Percentiles rank a stretch among this genome's conserved stretches.
These are phyloP conservation scores for Wickerhamomyces hampshirensis DNA, from an alignment of 805 yeast genomes.

Conservation along the genomic window DNA sequence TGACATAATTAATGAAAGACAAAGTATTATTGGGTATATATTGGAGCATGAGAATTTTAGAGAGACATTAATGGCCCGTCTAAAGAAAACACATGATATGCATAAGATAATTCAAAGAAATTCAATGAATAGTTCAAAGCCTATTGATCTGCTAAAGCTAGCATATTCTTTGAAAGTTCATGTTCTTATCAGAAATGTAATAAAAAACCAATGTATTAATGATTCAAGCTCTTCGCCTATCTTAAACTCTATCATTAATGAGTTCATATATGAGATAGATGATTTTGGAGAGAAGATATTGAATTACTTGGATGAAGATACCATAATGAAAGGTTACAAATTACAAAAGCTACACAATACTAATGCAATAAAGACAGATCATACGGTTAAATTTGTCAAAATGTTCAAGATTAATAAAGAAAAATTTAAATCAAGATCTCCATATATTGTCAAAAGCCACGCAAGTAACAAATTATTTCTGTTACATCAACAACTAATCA, in stretches of 20 bases:
- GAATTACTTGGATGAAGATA: conserved; percentile 36
- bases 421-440: neutral
- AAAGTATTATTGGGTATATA: conserved; percentile 44
- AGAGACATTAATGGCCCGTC: conserved; percentile 28
- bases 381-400: conserved; percentile 9
- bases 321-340: conserved; percentile 20
- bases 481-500: conserved; percentile 6
- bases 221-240: conserved; percentile 23
- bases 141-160: conserved; percentile 39
- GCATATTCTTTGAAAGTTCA: conserved; percentile 36
- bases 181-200: conserved; percentile 25
- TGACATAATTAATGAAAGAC: conserved; percentile 53
- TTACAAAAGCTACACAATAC: conserved; percentile 17
- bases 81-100: conserved; percentile 51
- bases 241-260: conserved; percentile 24
- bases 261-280: conserved; percentile 30
- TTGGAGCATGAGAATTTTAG: conserved; percentile 26
- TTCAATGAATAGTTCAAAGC: conserved; percentile 43
- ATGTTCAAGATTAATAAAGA: neutral
- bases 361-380: conserved; percentile 12
- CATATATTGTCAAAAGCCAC: conserved; percentile 7
- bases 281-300: conserved; percentile 38
- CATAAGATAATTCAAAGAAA: conserved; percentile 54
- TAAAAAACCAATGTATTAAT: conserved; percentile 21
- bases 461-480: conserved; percentile 7